These are phyloP conservation scores for Picea glauca DNA, from an alignment of 75 land plant species.

Conservation along the genomic window DNA sequence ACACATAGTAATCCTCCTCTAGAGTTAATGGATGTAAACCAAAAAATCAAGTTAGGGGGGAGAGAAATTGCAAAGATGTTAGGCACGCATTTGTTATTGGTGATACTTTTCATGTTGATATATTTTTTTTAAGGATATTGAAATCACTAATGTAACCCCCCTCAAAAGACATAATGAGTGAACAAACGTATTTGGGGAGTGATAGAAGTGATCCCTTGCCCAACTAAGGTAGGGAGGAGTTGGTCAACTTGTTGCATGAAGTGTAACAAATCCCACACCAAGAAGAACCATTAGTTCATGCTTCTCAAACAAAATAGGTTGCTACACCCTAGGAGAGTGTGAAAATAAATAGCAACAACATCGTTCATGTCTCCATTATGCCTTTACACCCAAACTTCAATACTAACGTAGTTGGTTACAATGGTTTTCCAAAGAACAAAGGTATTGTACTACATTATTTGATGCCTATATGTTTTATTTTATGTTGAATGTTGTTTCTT, in stretches of 20 bases:
- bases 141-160: too few relatives aligned
- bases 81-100: too few relatives aligned
- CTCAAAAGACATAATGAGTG: slow-evolving; percentile 47
- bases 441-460: slow-evolving; percentile 14
- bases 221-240: slow-evolving; percentile 47
- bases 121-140: too few relatives aligned
- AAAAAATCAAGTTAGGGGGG: too few relatives aligned
- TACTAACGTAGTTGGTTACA: slow-evolving; percentile 22
- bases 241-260: slow-evolving; percentile 44
- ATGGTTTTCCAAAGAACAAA: slow-evolving; percentile 31
- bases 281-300: slow-evolving; percentile 18
- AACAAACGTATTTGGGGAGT: slow-evolving; percentile 34
- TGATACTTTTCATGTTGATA: too few relatives aligned
- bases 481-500: not conserved
- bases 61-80: too few relatives aligned
- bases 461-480: not conserved
- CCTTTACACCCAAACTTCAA: slow-evolving; percentile 32
- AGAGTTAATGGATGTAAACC: not conserved
- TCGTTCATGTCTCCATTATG: slow-evolving; percentile 39
- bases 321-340: slow-evolving; percentile 51
- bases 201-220: slow-evolving; percentile 62
- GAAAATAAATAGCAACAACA: slow-evolving; percentile 11
- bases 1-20: slow-evolving; percentile 4
- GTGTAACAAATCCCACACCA: slow-evolving; percentile 32
- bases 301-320: slow-evolving; percentile 63